A percentile compares a stretch with the other conserved stretches of the same genome.
Evolutionary conservation across 2,329 filamentous ascomycete species (phyloP).

Genomic region (Xenosphaeropsis pyriputrescens): DNA sequence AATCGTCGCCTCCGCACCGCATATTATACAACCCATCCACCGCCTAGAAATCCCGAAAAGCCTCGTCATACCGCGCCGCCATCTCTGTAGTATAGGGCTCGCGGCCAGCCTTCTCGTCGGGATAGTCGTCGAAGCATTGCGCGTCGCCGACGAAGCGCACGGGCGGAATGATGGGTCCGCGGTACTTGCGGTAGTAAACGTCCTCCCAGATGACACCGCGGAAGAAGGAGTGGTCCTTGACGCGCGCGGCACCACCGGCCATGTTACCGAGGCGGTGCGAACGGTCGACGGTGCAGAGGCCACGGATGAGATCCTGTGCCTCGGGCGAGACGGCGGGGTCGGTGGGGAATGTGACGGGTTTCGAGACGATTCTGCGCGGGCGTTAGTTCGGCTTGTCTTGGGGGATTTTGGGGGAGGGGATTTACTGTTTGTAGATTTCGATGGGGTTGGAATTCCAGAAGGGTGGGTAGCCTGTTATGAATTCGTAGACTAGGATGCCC

Average conservation of each 20-base stretch:
- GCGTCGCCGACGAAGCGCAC: constrained; percentile 60
- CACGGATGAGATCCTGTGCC: constrained; percentile 61
- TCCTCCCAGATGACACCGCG: constrained; percentile 59
- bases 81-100: constrained; percentile 58
- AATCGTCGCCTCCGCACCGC: too few relatives aligned
- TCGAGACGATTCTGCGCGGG: constrained; percentile 56
- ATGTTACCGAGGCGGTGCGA: constrained; percentile 68
- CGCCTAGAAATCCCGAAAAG: constrained; percentile 53
- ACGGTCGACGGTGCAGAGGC: constrained; percentile 66
- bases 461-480: constrained; percentile 70
- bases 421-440: constrained; percentile 69
- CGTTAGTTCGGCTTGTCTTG: constrained; percentile 1
- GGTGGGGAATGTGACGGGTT: constrained; percentile 57
- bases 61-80: constrained; percentile 51
- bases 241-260: constrained; percentile 53
- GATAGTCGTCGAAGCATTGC: constrained; percentile 70
- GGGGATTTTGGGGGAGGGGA: constrained; percentile 4
- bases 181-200: constrained; percentile 44
- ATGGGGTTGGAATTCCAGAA: constrained; percentile 82
- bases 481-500: constrained; percentile 73
- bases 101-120: constrained; percentile 54
- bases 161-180: constrained; percentile 63
- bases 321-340: constrained; percentile 48
- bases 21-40: too few relatives aligned
- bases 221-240: constrained; percentile 70